These are phyloP conservation scores for Ogataea nonfermentans DNA, from an alignment of 805 yeast species.

Conservation along the genomic window DNA sequence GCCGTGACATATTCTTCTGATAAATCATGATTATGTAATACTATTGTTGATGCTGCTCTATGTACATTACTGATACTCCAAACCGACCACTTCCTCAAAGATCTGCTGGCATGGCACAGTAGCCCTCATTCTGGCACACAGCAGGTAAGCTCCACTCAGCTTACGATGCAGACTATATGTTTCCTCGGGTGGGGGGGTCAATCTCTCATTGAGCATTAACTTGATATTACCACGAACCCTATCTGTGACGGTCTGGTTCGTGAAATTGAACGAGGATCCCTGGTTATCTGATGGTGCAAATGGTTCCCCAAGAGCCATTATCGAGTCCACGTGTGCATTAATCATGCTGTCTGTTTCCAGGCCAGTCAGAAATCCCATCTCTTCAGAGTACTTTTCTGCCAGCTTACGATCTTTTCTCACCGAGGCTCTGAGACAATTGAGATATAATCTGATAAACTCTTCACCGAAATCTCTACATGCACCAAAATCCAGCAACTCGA, in stretches of 20 bases:
- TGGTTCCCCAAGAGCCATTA: slow-evolving; percentile 90
- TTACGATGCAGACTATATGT: slow-evolving; percentile 96
- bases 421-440: slow-evolving; percentile 71
- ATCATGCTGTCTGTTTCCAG: slow-evolving; percentile 83
- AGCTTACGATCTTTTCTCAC: slow-evolving; percentile 61
- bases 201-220: slow-evolving; percentile 84
- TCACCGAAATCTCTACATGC: slow-evolving; percentile 80
- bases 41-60: not conserved
- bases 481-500: slow-evolving; percentile 92
- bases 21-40: too few relatives aligned
- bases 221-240: slow-evolving; percentile 86
- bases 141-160: slow-evolving; percentile 86
- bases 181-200: slow-evolving; percentile 98
- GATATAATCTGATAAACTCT: slow-evolving; percentile 67
- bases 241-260: slow-evolving; percentile 87
- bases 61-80: slow-evolving; percentile 30
- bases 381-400: slow-evolving; percentile 62
- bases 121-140: slow-evolving; percentile 85
- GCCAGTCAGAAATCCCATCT: slow-evolving; percentile 89
- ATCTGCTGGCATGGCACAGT: slow-evolving; percentile 75
- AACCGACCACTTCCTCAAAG: slow-evolving; percentile 73
- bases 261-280: slow-evolving; percentile 65
- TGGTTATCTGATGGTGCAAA: slow-evolving; percentile 54
- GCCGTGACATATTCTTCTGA: slow-evolving; percentile 4
- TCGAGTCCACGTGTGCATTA: slow-evolving; percentile 90